Evolutionary conservation across 2,329 filamentous ascomycete species (phyloP).

Genomic region (Ophiostoma quercus): DNA sequence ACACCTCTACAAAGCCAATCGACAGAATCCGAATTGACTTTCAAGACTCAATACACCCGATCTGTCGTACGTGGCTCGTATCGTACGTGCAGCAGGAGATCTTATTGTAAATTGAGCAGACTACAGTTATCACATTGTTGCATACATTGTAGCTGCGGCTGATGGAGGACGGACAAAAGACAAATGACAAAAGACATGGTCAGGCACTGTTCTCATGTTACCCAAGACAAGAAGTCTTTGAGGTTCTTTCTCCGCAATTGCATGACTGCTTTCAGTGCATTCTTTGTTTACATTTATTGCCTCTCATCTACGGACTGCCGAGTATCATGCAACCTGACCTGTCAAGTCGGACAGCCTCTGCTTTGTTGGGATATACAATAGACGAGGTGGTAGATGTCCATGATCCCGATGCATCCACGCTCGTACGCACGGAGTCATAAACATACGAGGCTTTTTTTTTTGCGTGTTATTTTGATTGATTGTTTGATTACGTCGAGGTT

Average conservation of each 20-base stretch:
- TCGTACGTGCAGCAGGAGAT: not conserved
- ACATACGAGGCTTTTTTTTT: not conserved
- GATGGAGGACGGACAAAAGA: not conserved
- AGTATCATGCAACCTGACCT: conserved; percentile 20
- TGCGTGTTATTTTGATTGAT: not conserved
- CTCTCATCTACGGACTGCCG: conserved; percentile 19
- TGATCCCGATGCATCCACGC: not conserved
- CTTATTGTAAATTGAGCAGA: not conserved
- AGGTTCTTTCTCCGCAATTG: not conserved
- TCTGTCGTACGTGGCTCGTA: not conserved
- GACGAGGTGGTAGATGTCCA: not conserved
- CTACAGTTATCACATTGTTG: not conserved
- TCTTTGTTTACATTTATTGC: not conserved
- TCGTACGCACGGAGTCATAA: conserved; percentile 5
- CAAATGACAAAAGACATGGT: not conserved
- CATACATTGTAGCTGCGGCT: not conserved
- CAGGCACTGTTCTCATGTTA: not conserved
- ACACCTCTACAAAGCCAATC: not conserved
- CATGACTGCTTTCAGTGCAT: not conserved
- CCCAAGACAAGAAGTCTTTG: not conserved
- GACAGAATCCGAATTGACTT: too few species aligned
- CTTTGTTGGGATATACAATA: not conserved
- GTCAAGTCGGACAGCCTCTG: conserved; percentile 19
- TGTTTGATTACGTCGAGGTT: not conserved
- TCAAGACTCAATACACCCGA: not conserved